Base-by-base conservation (phyloP, 2,329 filamentous ascomycete species). In the Cryphonectria nitschkei region DNA sequence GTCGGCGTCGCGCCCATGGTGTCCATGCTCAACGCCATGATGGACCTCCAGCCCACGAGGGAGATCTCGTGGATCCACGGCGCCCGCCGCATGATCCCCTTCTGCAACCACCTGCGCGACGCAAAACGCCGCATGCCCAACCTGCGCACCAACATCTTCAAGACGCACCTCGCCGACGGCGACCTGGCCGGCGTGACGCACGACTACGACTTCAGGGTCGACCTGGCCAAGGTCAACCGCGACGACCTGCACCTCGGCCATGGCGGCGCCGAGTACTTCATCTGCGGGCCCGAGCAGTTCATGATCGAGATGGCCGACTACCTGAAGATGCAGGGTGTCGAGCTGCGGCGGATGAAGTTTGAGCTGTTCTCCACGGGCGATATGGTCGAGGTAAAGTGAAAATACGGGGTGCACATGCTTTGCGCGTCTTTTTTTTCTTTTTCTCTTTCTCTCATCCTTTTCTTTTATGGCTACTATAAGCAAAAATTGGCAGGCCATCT, bases 41-140 rank as follows among this genome's bases (percentile, higher is more conserved):
- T 82, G 22, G 80, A 84, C 66, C 78, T 81, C 14, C 80, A 83
- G 70, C 80, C 82, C 19, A 79, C 80, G 60, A 83, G 88, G 3
- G 84, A 84, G 34, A 78, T 90, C 61, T 86, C 87, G 54, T 90
- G 88, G 83, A 83, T 90, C 69, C 88, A 90, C 77, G 88, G 86
- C 32, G 85, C 86, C 4, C 84, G 85, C 26, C 82, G 81, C 8
- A 80, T 82, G 3, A 81, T 84, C 0, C 86, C 88, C 0, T 90
- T 90, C 76, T 83, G 84, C 68, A 79, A 84, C 8, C 84, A 89
- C 73, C 75, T 91, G 70, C 79, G 83, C 9, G 77, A 79, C 0
- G 78, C 89, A 50, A 78, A 81, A 13, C 79, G 77, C 62, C 76
- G 72, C 26, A 74, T 79, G 67, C 77, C 79, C 8, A 79, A 77